Percentiles rank a stretch among this genome's conserved stretches.
Evolutionary conservation across 163 green algal genomes (phyloP).

Genomic region (Picocystis sp.): DNA sequence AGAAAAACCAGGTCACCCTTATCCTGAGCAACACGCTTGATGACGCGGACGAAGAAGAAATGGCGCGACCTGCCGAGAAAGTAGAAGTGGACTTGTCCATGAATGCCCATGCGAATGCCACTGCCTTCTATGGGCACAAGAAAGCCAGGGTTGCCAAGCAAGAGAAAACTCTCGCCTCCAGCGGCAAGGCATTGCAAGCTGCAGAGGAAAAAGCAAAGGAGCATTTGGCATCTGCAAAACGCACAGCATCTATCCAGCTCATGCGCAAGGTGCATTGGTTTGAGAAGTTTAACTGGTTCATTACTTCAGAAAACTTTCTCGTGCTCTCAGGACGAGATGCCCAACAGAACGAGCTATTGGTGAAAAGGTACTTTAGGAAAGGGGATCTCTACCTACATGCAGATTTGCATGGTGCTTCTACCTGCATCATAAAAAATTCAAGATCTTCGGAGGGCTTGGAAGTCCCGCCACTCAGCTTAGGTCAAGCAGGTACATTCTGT

Average conservation of each 20-base stretch:
- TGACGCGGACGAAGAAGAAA: conserved; percentile 42
- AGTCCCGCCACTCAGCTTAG: conserved; percentile 22
- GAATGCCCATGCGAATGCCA: conserved; percentile 65
- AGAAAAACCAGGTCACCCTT: conserved; percentile 49
- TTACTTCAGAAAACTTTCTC: conserved; percentile 76
- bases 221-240: conserved; percentile 7
- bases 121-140: conserved; percentile 48
- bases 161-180: conserved; percentile 1
- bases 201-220: conserved; percentile 10
- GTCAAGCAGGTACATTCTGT: conserved; percentile 59
- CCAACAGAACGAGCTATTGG: conserved; percentile 91
- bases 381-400: conserved; percentile 65
- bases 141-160: conserved; percentile 26
- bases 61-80: conserved; percentile 14
- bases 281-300: conserved; percentile 92
- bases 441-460: background rate
- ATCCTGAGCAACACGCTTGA: conserved; percentile 57
- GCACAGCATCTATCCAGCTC: conserved; percentile 14
- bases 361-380: conserved; percentile 61
- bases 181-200: conserved; percentile 11
- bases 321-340: conserved; percentile 69
- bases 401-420: conserved; percentile 69
- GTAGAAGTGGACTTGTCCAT: conserved; percentile 65
- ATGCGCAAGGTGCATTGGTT: conserved; percentile 84
- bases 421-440: conserved; percentile 75